Evolutionary conservation across 805 yeast genomes (phyloP).

Genomic region (Kodamaea kakaduensis): DNA sequence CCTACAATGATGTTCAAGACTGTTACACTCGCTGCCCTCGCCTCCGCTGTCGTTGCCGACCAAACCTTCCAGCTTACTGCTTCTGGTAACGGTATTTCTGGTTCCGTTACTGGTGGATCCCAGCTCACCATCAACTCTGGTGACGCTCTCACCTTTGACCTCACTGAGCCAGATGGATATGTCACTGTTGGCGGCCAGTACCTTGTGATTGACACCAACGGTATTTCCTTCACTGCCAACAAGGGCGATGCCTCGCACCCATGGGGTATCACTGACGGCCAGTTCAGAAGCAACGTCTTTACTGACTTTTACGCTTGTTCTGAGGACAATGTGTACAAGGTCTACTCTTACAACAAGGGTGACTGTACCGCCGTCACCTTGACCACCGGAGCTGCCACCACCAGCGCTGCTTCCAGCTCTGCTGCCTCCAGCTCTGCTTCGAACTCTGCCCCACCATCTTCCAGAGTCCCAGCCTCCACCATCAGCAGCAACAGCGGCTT

Average conservation of each 20-base stretch:
- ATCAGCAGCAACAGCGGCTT: conserved; percentile 1
- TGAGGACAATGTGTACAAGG: conserved; percentile 14
- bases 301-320: conserved; percentile 24
- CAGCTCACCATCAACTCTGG: conserved; percentile 11
- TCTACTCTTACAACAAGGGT: conserved; percentile 11
- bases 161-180: conserved; percentile 31
- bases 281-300: conserved; percentile 21
- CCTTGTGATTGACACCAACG: conserved; percentile 15
- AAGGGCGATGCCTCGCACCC: conserved; percentile 20
- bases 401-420: conserved; percentile 4
- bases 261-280: conserved; percentile 24
- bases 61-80: conserved; percentile 27
- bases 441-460: conserved; percentile 6
- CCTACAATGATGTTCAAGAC: conserved; percentile 13
- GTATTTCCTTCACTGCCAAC: conserved; percentile 14
- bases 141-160: conserved; percentile 18
- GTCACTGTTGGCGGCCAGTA: conserved; percentile 16
- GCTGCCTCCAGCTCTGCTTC: conserved; percentile 6
- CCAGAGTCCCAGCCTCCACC: conserved; percentile 1
- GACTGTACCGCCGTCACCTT: conserved; percentile 19
- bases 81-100: conserved; percentile 20
- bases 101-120: conserved; percentile 15
- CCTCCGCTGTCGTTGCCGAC: conserved; percentile 28
- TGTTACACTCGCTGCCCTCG: conserved; percentile 20
- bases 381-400: conserved; percentile 15